These are phyloP conservation scores for Gaeumannomyces tritici DNA, from an alignment of 2,329 filamentous ascomycete genomes.

Conservation along the genomic window DNA sequence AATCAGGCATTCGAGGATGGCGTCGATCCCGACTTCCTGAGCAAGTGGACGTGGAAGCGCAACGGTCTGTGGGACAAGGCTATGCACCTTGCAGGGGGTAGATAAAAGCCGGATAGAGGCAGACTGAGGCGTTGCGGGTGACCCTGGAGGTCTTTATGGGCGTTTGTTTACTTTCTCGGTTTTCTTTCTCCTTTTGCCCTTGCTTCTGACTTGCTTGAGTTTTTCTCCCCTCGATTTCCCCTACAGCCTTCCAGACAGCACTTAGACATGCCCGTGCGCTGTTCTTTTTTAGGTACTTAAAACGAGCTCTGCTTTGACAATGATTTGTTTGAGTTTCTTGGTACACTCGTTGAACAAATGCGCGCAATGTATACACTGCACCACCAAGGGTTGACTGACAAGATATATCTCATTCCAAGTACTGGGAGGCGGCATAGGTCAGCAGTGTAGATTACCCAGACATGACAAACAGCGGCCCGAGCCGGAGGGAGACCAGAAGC, in stretches of 20 bases:
- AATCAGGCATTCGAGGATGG: constrained; percentile 61
- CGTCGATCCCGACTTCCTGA: constrained; percentile 56
- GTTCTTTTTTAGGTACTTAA: background rate
- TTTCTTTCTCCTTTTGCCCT: background rate
- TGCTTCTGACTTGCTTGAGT: background rate
- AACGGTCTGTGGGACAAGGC: constrained; percentile 22
- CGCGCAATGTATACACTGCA: too few relatives aligned
- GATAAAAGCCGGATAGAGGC: background rate
- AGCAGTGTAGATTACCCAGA: too few relatives aligned
- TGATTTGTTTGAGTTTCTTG: background rate
- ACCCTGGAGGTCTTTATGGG: background rate
- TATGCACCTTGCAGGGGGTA: background rate
- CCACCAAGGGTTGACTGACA: too few relatives aligned
- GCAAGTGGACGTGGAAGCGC: constrained; percentile 53
- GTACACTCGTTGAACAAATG: too few relatives aligned
- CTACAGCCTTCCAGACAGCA: background rate
- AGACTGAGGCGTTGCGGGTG: background rate
- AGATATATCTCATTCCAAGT: too few relatives aligned
- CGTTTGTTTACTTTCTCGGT: background rate
- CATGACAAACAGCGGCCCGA: too few relatives aligned
- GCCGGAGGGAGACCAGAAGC: too few relatives aligned
- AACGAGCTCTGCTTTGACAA: background rate
- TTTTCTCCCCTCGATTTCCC: background rate
- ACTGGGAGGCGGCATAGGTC: too few relatives aligned
- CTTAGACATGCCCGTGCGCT: too few relatives aligned